Percentiles rank a stretch among this genome's conserved stretches.
phyloP scores from a whole-genome alignment of 2,329 filamentous ascomycete genomes.

The Pyricularia pennisetigena region DNA sequence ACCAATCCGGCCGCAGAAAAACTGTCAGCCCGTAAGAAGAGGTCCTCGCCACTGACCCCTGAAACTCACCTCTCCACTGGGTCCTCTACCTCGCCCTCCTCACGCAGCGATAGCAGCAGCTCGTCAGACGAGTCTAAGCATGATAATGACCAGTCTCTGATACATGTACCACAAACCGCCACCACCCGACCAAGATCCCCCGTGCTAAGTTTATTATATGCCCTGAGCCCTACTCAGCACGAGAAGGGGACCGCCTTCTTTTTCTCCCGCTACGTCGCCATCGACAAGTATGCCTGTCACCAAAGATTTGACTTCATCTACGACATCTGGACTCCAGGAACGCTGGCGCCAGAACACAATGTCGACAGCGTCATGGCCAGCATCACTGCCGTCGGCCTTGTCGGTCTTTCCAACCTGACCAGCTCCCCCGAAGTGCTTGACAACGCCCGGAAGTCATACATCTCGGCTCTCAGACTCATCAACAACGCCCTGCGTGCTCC shows the following conservation, averaged over 20 bases:
- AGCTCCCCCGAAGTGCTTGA: constrained; percentile 30
- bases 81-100: not conserved
- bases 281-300: constrained; percentile 31
- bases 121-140: not conserved
- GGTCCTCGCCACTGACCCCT: not conserved
- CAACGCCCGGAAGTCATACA: constrained; percentile 39
- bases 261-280: constrained; percentile 39
- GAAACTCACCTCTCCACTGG: not conserved
- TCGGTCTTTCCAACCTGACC: constrained; percentile 37
- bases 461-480: constrained; percentile 37
- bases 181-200: constrained; percentile 14
- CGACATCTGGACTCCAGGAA: constrained; percentile 38
- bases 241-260: constrained; percentile 38
- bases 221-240: constrained; percentile 23
- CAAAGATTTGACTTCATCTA: constrained; percentile 44
- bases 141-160: not conserved
- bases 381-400: constrained; percentile 44
- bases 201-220: constrained; percentile 19
- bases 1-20: not conserved
- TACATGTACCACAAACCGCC: not conserved
- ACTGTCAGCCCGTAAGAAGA: constrained; percentile 8
- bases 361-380: constrained; percentile 38
- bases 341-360: constrained; percentile 11
- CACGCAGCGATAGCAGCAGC: not conserved
- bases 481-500: constrained; percentile 38